Percentiles rank a stretch among this genome's conserved stretches.
Conservation (phyloP, 345 rosid genomes). For the Dipteronia sinensis region DNA sequence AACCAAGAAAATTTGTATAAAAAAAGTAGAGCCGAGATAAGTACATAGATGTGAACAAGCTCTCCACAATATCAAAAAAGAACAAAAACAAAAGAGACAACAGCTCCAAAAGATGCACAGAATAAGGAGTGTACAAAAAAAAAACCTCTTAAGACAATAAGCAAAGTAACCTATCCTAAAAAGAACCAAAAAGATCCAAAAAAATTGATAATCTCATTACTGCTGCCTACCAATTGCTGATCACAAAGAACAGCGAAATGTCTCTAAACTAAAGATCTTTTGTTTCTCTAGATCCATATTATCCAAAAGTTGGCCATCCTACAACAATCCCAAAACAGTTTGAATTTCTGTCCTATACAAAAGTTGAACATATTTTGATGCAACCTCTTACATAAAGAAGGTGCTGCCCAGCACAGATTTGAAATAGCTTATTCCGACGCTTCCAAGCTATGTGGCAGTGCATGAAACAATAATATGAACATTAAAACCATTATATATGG, state of each 20-base stretch:
- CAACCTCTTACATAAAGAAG: background rate
- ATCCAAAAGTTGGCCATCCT: background rate
- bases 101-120: background rate
- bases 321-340: background rate
- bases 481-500: no score
- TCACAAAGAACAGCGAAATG: background rate
- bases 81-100: background rate
- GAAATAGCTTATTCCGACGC: background rate
- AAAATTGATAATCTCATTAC: background rate
- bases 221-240: background rate
- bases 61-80: background rate
- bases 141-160: background rate
- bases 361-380: background rate
- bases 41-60: background rate
- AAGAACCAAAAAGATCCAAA: background rate
- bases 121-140: no score
- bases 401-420: background rate
- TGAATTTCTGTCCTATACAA: background rate
- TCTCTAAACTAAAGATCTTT: background rate
- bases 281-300: background rate
- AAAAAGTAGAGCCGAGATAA: no score
- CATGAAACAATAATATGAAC: no score
- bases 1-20: no score
- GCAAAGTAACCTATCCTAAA: background rate
- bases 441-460: no score